Evolutionary conservation across 1,139 yeast genomes (phyloP).

Genomic region (Taphrina betulina): DNA sequence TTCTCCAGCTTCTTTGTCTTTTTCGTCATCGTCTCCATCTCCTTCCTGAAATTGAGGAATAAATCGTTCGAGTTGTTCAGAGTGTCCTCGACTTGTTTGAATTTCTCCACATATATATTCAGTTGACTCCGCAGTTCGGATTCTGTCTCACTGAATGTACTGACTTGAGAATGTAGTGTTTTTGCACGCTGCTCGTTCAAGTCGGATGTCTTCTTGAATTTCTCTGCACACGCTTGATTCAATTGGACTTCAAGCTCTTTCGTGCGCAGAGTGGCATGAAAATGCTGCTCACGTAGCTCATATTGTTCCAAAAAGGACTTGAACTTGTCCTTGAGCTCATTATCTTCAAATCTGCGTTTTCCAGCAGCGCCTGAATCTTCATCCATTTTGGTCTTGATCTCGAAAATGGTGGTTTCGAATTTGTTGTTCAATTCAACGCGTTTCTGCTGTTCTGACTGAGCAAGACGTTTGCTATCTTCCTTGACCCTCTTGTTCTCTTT

Average conservation of each 20-base stretch:
- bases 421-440: slow-evolving; percentile 34
- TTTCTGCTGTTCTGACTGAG: slow-evolving; percentile 33
- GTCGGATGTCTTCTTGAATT: slow-evolving; percentile 35
- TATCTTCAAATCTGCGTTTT: slow-evolving; percentile 26
- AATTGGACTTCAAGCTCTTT: slow-evolving; percentile 38
- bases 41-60: slow-evolving; percentile 38
- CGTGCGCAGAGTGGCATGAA: slow-evolving; percentile 34
- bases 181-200: slow-evolving; percentile 36
- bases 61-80: slow-evolving; percentile 38
- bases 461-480: slow-evolving; percentile 35
- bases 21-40: slow-evolving; percentile 39
- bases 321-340: slow-evolving; percentile 36
- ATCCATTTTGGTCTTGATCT: slow-evolving; percentile 35
- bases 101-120: slow-evolving; percentile 39
- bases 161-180: slow-evolving; percentile 36
- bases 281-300: slow-evolving; percentile 38
- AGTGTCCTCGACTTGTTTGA: slow-evolving; percentile 39
- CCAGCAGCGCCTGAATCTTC: slow-evolving; percentile 25
- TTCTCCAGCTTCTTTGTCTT: slow-evolving; percentile 38
- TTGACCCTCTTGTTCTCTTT: slow-evolving; percentile 38
- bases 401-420: slow-evolving; percentile 34
- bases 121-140: slow-evolving; percentile 37
- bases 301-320: slow-evolving; percentile 39
- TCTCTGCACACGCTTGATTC: slow-evolving; percentile 37
- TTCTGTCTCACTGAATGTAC: slow-evolving; percentile 38